phyloP scores from a whole-genome alignment of 164 flowering plant species.

The Stephania japonica region DNA sequence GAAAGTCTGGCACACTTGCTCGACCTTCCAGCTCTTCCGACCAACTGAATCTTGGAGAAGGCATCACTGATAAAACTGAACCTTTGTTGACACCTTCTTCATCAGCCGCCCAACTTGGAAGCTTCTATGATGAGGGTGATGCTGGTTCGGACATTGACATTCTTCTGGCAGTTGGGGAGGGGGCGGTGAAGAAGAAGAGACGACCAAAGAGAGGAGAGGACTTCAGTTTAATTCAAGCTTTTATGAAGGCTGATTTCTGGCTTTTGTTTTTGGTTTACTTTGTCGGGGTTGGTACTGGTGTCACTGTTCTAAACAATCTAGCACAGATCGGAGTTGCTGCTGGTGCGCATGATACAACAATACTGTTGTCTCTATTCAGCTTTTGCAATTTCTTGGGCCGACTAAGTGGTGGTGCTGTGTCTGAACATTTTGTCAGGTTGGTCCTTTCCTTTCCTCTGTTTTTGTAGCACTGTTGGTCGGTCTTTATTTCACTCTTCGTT shows the following conservation, averaged over 20 bases:
- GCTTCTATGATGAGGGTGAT: conserved; percentile 42
- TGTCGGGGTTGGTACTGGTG: conserved; percentile 85
- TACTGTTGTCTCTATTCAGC: conserved; percentile 71
- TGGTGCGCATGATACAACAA: conserved; percentile 58
- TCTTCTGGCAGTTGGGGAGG: conserved; percentile 89
- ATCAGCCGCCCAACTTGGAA: conserved; percentile 48
- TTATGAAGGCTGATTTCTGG: conserved; percentile 93
- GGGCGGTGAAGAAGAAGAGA: conserved; percentile 80
- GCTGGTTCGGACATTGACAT: conserved; percentile 52
- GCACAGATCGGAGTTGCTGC: conserved; percentile 84
- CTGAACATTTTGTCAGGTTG: conserved; percentile 83
- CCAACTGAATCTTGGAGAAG: conserved; percentile 25
- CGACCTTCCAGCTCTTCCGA: conserved; percentile 29
- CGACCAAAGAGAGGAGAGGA: conserved; percentile 84
- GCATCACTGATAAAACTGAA: conserved; percentile 26
- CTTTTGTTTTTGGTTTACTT: conserved; percentile 78
- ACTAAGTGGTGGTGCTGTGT: conserved; percentile 76
- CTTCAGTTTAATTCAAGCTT: conserved; percentile 62
- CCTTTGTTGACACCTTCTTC: conserved; percentile 51
- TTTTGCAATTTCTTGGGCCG: conserved; percentile 90
- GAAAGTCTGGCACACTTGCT: conserved; percentile 21
- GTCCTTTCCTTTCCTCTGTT: conserved; percentile 5
- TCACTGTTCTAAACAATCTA: conserved; percentile 83
- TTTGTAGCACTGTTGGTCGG: background rate
- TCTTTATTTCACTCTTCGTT: background rate